Base-by-base conservation (phyloP, 1,284 basidiomycete genomes). In the Paramarasmius palmivorus region DNA sequence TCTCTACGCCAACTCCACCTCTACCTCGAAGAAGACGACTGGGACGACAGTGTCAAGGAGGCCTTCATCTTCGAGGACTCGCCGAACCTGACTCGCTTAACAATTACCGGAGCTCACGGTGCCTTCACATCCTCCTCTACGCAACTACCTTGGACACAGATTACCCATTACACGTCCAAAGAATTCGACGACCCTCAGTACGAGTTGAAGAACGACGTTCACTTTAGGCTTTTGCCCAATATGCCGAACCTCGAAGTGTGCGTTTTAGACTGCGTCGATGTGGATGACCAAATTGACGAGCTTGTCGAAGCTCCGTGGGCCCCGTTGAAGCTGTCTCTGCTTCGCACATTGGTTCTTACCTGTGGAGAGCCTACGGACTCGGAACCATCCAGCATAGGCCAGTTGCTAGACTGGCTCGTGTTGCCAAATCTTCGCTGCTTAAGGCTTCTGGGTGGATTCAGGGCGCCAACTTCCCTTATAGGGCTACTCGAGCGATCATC, bases 131-230 rank as follows among this genome's bases (percentile, higher is more conserved):
- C 19, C 4, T 12, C 23, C 12, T 41, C 40, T 10, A 10, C 23
- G 7, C 42, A 46, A 23, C 26, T 51, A 4, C 54, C 54, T 25
- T 55, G 54, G 54, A 20, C 14, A 8, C 35, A 51, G 29, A 46
- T 55, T 25, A 40, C 35, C 3, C 26, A 51, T 36, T 50, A 37
- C 37, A 20, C 42, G 14, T 36, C 39, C 26, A 20, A 23, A 6
- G 29, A 38, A 10, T 34, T 36, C 19, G n/a, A 41, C 14, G 42
- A 41, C 10, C 7, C 42, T 20, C n/a, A 14, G 14, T 48, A 38
- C 40, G 17, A 48, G 8, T 9, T 25, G 23, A 12, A 32, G 9
- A 41, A 54, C 26, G 29, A 35, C 8, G 20, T 32, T 5, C 47
- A 54, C 23, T 42, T 49, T 20, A 25, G 40, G 3, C 25, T 53